phyloP scores from a whole-genome alignment of 768 basidiomycete species.

The Infundibulicybe gibba region DNA sequence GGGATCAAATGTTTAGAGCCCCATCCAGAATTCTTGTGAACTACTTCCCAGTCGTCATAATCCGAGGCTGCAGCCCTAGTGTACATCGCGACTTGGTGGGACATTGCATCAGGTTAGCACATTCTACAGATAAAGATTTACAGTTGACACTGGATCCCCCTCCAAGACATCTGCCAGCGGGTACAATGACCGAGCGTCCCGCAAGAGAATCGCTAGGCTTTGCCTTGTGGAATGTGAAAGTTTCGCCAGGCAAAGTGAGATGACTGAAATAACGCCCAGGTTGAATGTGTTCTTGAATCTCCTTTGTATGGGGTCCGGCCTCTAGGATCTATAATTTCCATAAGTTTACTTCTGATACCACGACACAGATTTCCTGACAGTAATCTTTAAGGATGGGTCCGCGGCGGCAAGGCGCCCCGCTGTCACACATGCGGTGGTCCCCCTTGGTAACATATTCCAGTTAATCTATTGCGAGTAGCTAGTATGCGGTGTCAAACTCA shows the following conservation, averaged over 20 bases:
- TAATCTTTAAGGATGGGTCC: slow-evolving; percentile 51
- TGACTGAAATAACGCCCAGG: slow-evolving; percentile 49
- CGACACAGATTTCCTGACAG: slow-evolving; percentile 35
- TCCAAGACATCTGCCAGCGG: slow-evolving; percentile 49
- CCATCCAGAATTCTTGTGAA: slow-evolving; percentile 57
- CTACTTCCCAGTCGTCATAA: slow-evolving; percentile 59
- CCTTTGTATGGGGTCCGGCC: slow-evolving; percentile 47
- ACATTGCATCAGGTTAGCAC: background rate
- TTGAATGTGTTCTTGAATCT: slow-evolving; percentile 44
- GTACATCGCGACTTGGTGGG: slow-evolving; percentile 44
- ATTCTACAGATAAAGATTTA: slow-evolving; percentile 16
- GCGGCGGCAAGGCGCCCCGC: slow-evolving; percentile 53
- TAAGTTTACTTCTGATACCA: background rate
- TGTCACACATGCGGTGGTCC: slow-evolving; percentile 52
- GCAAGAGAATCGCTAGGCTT: slow-evolving; percentile 36
- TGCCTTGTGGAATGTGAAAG: slow-evolving; percentile 41
- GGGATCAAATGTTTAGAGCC: slow-evolving; percentile 54
- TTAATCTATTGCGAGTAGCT: background rate
- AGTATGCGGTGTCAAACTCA: slow-evolving; percentile 14
- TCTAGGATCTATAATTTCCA: slow-evolving; percentile 42
- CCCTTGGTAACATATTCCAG: slow-evolving; percentile 26
- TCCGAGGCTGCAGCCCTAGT: slow-evolving; percentile 59
- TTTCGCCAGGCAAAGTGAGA: slow-evolving; percentile 31
- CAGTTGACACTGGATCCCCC: slow-evolving; percentile 65
- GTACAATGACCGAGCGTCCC: slow-evolving; percentile 41